Base-by-base conservation (phyloP, 2,329 filamentous ascomycete genomes). In the Sclerotinia trifoliorum region DNA sequence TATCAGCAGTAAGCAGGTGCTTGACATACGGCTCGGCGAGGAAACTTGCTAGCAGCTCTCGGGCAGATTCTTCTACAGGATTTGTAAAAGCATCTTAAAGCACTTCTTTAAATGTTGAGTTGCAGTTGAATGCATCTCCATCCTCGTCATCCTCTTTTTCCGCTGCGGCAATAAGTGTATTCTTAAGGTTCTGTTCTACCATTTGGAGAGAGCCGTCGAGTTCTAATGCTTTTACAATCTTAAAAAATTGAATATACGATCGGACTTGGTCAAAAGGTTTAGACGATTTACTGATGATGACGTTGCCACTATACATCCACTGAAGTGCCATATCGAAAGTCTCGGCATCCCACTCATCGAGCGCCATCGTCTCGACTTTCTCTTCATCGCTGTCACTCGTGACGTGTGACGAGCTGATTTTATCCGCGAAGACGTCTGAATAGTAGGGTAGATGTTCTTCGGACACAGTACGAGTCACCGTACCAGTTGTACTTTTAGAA, bases 261-360 rank as follows among this genome's bases (percentile, higher is more conserved):
- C 24, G 29, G 13, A 51, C 24, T 51, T 24, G n/a, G 3, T 51
- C 29, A 42, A 63, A 51, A 21, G 46, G 15, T 39, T 63, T 26
- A 4, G n/a, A 24, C 2, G 32, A 13, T 0, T 35, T n/a, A 15
- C 21, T 26, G 32, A 24, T 24, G n/a, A 44, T 17, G 49, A 65
- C 8, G 19, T 57, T 65, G 24, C 62, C 62, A 24, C 19, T 65
- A 65, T 57, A 26, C 62, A 65, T 57, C 62, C 62, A 65, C n/a
- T 65, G 62, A 17, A 65, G 35, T 13, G n/a, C 32, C 63, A 65
- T 65, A 35, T 65, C 52, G 19, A 65, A 65, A 29, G 46, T n/a
- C 5, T 51, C n/a, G 32, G 8, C 13, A 17, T 49, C 13, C 44
- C 58, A 62, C 15, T 51, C 8, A 42, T 39, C 6, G 5, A 63